Percentiles rank a stretch among this genome's conserved stretches.
Conservation (phyloP, 305 asterid species). For the Fraxinus sp. region DNA sequence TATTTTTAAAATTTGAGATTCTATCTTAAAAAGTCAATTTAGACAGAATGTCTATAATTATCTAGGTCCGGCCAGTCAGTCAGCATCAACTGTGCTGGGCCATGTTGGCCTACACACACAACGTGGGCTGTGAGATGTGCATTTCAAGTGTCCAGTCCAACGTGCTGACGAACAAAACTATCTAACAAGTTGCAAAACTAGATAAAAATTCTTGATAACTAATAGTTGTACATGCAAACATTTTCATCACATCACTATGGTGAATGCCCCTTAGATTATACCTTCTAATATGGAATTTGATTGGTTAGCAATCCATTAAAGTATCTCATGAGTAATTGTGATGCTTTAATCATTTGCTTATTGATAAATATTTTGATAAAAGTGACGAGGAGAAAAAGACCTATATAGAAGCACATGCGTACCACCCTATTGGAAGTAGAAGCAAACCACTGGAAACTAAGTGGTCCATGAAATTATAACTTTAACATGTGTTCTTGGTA, state of each 20-base stretch:
- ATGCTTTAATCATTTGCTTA: constrained; percentile 37
- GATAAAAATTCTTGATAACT: constrained; percentile 12
- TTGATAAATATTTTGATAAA: constrained; percentile 23
- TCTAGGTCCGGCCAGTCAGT: not conserved
- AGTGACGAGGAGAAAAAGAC: constrained; percentile 16
- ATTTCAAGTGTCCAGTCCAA: not conserved
- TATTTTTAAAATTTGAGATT: not conserved
- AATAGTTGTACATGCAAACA: not conserved
- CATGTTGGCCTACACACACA: not conserved
- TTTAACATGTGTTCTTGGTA: constrained; percentile 29
- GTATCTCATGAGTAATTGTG: constrained; percentile 22
- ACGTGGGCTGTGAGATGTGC: constrained; percentile 24
- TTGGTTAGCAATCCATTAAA: constrained; percentile 18
- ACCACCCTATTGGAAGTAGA: constrained; percentile 47
- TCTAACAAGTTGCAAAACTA: constrained; percentile 23
- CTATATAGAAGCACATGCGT: constrained; percentile 65
- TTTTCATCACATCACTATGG: constrained; percentile 11
- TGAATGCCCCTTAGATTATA: constrained; percentile 8
- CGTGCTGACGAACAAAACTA: not conserved
- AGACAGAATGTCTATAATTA: not conserved
- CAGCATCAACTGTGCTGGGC: not conserved
- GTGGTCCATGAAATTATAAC: constrained; percentile 42
- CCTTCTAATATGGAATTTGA: not conserved
- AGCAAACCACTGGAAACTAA: constrained; percentile 30
- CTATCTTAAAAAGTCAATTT: not conserved